phyloP scores from a whole-genome alignment of 2,329 filamentous ascomycete species.

The Colletotrichum filicis region DNA sequence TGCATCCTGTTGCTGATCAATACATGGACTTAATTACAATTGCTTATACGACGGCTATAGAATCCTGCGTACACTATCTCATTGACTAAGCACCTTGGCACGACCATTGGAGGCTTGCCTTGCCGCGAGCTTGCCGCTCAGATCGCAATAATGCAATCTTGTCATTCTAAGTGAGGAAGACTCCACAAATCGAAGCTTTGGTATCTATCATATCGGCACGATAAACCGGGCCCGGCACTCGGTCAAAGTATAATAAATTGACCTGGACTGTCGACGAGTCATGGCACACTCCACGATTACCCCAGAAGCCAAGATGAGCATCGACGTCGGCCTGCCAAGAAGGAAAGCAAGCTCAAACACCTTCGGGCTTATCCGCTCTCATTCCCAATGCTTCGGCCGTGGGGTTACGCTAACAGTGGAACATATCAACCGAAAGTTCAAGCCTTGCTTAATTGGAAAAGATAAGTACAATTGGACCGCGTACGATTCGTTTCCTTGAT shows the following conservation, averaged over 20 bases:
- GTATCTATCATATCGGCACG: neutral
- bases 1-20: neutral
- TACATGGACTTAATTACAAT: neutral
- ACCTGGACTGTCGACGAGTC: constrained; percentile 16
- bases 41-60: neutral
- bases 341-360: neutral
- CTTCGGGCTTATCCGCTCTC: neutral
- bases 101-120: neutral
- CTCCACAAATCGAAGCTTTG: constrained; percentile 20
- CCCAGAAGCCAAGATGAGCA: constrained; percentile 21
- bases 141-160: neutral
- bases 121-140: neutral
- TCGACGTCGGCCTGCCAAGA: neutral
- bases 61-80: neutral
- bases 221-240: constrained; percentile 10
- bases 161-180: neutral
- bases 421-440: neutral
- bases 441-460: constrained; percentile 1
- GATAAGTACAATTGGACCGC: constrained; percentile 7
- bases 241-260: constrained; percentile 22
- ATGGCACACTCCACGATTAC: constrained; percentile 24
- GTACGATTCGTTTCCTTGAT: neutral
- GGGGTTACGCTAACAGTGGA: neutral
- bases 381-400: neutral
- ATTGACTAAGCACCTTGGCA: neutral